Evolutionary conservation across 306 rosid genomes (phyloP).

Genomic region (Styphnolobium japonicum): DNA sequence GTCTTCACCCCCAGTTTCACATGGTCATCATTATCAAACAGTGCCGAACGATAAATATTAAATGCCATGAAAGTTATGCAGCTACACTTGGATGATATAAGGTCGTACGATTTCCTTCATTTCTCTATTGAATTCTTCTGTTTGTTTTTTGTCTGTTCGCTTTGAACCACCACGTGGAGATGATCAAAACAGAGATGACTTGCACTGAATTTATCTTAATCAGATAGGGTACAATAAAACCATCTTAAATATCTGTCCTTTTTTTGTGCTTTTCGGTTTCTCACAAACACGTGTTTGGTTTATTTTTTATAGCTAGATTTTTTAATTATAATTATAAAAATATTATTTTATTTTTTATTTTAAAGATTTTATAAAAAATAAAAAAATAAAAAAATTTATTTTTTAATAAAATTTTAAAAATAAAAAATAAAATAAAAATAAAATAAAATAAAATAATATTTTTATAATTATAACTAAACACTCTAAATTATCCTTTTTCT

Average conservation of each 20-base stretch:
- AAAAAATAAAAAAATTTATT: no score
- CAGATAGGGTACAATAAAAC: background rate
- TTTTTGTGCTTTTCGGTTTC: background rate
- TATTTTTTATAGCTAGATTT: no score
- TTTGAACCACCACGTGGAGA: background rate
- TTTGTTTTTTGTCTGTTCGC: background rate
- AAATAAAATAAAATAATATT: no score
- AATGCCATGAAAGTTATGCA: background rate
- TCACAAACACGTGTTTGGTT: no score
- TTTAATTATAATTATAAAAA: no score
- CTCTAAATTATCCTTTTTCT: no score
- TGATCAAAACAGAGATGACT: background rate
- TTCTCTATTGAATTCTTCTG: background rate
- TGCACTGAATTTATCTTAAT: background rate
- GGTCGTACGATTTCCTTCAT: background rate
- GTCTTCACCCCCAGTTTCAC: background rate
- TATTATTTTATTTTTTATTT: no score
- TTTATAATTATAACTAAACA: no score
- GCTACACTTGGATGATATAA: background rate
- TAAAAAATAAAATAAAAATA: no score
- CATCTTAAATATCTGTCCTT: slow-evolving; percentile 1
- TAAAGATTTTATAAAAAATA: no score
- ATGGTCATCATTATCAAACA: slow-evolving; percentile 1
- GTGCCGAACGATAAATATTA: background rate
- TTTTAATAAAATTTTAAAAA: no score